Base-by-base conservation (phyloP, 1,139 yeast species). In the Yamadazyma diddensiae region DNA sequence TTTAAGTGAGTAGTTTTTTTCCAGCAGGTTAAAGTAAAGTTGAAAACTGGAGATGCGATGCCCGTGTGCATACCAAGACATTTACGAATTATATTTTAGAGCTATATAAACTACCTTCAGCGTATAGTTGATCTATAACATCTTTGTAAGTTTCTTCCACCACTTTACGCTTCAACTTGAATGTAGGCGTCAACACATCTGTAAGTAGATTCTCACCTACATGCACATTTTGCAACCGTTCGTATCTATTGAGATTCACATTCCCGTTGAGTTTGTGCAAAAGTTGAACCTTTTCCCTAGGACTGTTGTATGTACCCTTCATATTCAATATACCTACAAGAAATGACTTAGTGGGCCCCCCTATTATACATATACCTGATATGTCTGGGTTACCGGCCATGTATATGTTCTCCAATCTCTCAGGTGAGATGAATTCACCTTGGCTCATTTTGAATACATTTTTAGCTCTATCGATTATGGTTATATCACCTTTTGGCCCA, bases 251-350 rank as follows among this genome's bases (percentile, higher is more conserved):
- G 28, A 62, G 42, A 28, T 33, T 34, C 3, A 58, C 60, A 24
- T 51, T 48, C 10, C 35, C 35, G n/a, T 39, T 30, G 21, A 33
- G 26, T 4, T 28, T 15, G 13, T 29, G 27, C 15, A 21, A 4
- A 11, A 13, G 28, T 11, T 28, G 29, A 15, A 12, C 6, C 15
- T 18, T 15, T 3, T 23, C 14, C 5, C 8, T 16, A 6, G 29
- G 22, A n/a, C 15, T 9, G 8, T 7, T 17, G 2, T 11, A 24
- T 10, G 8, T 31, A 31, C 21, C 40, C 33, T 21, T 31, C 33
- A 81, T 57, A n/a, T 86, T 86, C 24, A 74, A 59, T 28, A 82
- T 58, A 6, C 78, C 86, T 6, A 82, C 80, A 35, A 82, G 55
- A 46, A 50, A 79, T 2, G 73, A 63, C 46, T 76, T 65, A 19